These are phyloP conservation scores for Boletus rubropictus DNA, from an alignment of 768 basidiomycete species.

Conservation along the genomic window DNA sequence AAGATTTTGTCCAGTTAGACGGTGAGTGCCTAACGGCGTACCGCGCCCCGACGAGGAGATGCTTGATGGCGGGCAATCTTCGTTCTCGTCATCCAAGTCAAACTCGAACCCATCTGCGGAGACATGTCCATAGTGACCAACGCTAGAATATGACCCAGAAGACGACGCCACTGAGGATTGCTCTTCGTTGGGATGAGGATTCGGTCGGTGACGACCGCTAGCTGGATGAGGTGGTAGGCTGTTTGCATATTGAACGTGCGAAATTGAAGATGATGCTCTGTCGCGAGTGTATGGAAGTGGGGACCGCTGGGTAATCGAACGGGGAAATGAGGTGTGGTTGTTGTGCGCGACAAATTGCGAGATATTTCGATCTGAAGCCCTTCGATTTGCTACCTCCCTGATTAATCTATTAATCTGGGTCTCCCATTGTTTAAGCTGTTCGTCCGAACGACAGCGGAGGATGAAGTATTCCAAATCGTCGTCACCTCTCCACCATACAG, in stretches of 20 bases:
- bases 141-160: conserved; percentile 27
- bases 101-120: conserved; percentile 67
- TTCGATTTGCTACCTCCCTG: conserved; percentile 63
- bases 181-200: conserved; percentile 38
- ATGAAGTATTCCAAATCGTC: conserved; percentile 92
- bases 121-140: conserved; percentile 35
- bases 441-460: conserved; percentile 86
- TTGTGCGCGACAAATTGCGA: conserved; percentile 44
- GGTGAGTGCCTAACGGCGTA: conserved; percentile 61
- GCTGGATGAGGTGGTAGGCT: conserved; percentile 31
- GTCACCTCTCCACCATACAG: conserved; percentile 93
- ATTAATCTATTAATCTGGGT: conserved; percentile 83
- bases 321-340: conserved; percentile 38
- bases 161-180: conserved; percentile 28
- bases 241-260: conserved; percentile 28
- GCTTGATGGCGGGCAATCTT: conserved; percentile 59
- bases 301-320: conserved; percentile 30
- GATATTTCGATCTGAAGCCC: conserved; percentile 59
- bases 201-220: conserved; percentile 32
- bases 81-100: conserved; percentile 69
- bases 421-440: conserved; percentile 92
- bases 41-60: conserved; percentile 59
- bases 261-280: conserved; percentile 32
- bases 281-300: conserved; percentile 34
- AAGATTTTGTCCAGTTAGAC: conserved; percentile 54